Base-by-base conservation (phyloP, 2,329 filamentous ascomycete genomes). In the Arthrinium phaeospermum region DNA sequence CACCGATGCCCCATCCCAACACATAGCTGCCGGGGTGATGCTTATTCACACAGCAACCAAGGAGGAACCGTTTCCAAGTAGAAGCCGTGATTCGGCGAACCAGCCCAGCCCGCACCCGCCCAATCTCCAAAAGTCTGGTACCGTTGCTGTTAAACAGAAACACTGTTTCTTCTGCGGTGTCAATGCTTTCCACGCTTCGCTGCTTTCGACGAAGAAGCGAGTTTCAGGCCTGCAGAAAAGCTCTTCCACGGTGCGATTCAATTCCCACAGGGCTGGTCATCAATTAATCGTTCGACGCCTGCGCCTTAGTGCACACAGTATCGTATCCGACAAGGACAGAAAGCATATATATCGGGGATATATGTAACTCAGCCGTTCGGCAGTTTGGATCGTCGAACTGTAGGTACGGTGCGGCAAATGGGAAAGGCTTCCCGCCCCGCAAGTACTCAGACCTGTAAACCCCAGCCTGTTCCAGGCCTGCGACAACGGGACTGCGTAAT, bases 31-130 rank as follows among this genome's bases (percentile, higher is more conserved):
- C 41, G 67, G 67, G 67, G 41, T 45, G 45, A 46, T 68, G 67
- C 45, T 68, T 68, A 68, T 68, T 68, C 67, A 47, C 67, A 68
- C 45, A 68, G 67, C 67, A 68, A 68, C 67, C 67, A 46, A 16
- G 14, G 41, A 46, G 41, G 24, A 68, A 47, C 41, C 41, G 45
- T 67, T 51, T 51, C 49, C 10, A 51, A 51, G 24, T 22, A 64
- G 57, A 64, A 51, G 49, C 57, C 37, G 30, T 64, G 57, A 64
- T 64, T 64, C 57, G 57, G 57, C 57, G 30, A 64, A 41, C 57
- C 57, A 64, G 19, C 4, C 57, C 53, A 61, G 53, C 27, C 53
- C 57, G 57, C 34, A 64, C 57, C 57, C 57, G 57, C 57, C 4
- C 34, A 64, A 41, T 64, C 57, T 64, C 57, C 57, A 64, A 34